Percentiles rank a stretch among this genome's conserved stretches.
phyloP scores from a whole-genome alignment of 306 rosid genomes.

The Dryas octopetala region DNA sequence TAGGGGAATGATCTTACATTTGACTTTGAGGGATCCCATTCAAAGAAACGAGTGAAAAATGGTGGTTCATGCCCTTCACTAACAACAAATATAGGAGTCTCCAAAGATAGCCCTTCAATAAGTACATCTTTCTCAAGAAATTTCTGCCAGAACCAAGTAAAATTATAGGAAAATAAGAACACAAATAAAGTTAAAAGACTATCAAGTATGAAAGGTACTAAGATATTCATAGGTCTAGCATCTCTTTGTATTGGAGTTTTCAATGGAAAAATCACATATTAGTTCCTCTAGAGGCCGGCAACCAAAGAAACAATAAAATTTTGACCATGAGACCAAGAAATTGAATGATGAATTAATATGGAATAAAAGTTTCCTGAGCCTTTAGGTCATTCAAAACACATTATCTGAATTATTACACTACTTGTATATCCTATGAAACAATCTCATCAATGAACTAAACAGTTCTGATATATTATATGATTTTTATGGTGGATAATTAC shows the following conservation, averaged over 20 bases:
- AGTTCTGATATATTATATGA: background rate
- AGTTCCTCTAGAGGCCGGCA: too few species aligned
- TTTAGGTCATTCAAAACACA: background rate
- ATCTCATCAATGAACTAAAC: background rate
- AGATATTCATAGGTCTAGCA: background rate
- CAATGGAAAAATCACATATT: too few species aligned
- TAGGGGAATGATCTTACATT: constrained; percentile 51
- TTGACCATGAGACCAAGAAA: background rate
- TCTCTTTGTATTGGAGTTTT: background rate
- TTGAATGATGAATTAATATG: background rate
- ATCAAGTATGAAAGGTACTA: background rate
- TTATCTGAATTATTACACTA: background rate
- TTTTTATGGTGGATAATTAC: constrained; percentile 34
- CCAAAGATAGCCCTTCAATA: constrained; percentile 60
- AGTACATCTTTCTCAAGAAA: constrained; percentile 73
- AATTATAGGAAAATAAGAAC: constrained; percentile 10
- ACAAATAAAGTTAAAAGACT: background rate
- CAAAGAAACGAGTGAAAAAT: constrained; percentile 80
- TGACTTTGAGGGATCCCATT: constrained; percentile 78
- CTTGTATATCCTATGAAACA: constrained; percentile 1
- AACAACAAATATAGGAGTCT: constrained; percentile 69
- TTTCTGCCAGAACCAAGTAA: constrained; percentile 53
- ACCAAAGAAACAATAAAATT: background rate
- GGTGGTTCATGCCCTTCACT: constrained; percentile 82
- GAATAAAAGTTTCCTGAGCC: background rate